Evolutionary conservation across 176 grass and related monocot genomes (phyloP).

Genomic region (Oryza glaberrima): DNA sequence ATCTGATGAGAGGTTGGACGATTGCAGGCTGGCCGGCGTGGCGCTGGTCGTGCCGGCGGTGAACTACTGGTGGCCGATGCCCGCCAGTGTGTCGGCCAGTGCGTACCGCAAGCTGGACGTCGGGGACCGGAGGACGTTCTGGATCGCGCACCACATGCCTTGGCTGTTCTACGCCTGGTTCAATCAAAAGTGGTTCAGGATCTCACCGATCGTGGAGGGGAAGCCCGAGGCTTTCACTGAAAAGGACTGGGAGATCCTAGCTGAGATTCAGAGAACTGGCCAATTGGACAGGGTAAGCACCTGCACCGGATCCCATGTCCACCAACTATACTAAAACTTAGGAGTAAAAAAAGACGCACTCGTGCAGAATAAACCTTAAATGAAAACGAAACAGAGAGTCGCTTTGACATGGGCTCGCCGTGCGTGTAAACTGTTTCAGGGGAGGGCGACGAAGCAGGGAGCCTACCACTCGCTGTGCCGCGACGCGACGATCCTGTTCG

Average conservation of each 20-base stretch:
- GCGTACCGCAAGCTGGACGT: conserved; percentile 44
- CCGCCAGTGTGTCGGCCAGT: conserved; percentile 30
- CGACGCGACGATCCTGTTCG: conserved; percentile 52
- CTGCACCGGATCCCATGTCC: not conserved
- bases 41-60: conserved; percentile 60
- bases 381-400: not conserved
- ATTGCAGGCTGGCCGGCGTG: conserved; percentile 52
- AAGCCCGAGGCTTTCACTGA: conserved; percentile 41
- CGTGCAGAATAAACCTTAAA: not conserved
- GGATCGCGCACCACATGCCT: conserved; percentile 64
- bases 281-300: conserved; percentile 25
- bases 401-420: not conserved
- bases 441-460: conserved; percentile 52
- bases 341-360: not conserved
- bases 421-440: conserved; percentile 9
- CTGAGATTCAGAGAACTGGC: not conserved
- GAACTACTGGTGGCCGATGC: conserved; percentile 81
- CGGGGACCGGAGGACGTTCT: conserved; percentile 43
- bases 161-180: conserved; percentile 60
- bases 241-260: conserved; percentile 50
- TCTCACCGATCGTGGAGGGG: conserved; percentile 27
- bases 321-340: not conserved
- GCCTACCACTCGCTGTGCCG: conserved; percentile 60
- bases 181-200: conserved; percentile 54
- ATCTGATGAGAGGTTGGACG: not conserved